Base-by-base conservation (phyloP, 2,329 filamentous ascomycete genomes). In the Paecilomyces sp. region DNA sequence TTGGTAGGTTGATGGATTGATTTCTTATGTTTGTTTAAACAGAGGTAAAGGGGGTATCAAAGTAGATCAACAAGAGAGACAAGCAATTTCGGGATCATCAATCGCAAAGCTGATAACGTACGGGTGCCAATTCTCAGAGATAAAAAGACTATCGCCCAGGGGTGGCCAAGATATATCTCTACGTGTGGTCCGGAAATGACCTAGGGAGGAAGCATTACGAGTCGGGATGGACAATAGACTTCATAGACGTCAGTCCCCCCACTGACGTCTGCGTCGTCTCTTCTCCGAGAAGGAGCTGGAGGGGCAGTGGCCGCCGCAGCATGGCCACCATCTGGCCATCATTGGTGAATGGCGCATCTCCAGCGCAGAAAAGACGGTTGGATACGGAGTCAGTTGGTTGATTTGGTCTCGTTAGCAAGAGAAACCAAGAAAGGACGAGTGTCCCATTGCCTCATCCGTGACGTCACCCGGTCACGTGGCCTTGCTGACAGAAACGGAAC, bases 171-270 rank as follows among this genome's bases (percentile, higher is more conserved):
- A 22, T 47, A 47, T 22, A 47, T n/a, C 41, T 18, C 3, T 47
- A 9, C n/a, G 41, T 47, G 7, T 47, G 41, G 41, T 47, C 28
- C 77, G 64, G 12, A 57, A 33, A 36, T 22, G 2, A 28, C 6
- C 28, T 55, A 12, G n/a, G 13, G 13, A 9, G 36, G 13, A 47
- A n/a, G 36, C 13, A 47, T 47, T 18, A 47, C 36, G 12, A 18
- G 22, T 30, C 15, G 24, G 31, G 25, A 18, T 25, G 22, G 6
- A 36, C 34, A 41, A 57, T 57, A 50, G 36, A n/a, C 13, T 47
- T 47, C n/a, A 47, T 18, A 15, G 41, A 47, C 41, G 41, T 47
- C 41, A 47, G 41, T 47, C n/a, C 41, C 36, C 41, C 41, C 18
- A 18, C 41, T 47, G 41, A 47, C 41, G 41, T 47, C 18, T 47